Conservation (phyloP, 768 basidiomycete species). For the Cubamyces sp. region DNA sequence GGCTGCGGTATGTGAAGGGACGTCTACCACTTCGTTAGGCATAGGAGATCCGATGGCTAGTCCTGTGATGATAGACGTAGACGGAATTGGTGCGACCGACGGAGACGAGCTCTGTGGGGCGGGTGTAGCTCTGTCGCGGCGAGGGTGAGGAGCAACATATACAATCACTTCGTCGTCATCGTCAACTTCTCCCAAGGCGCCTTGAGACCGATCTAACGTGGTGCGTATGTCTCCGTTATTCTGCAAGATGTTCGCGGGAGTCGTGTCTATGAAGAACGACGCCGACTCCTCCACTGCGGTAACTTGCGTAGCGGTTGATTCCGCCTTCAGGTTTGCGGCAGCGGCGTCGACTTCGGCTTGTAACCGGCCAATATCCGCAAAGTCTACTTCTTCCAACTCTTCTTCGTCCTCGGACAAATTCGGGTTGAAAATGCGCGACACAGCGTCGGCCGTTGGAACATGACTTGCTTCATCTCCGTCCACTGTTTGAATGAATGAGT, state of each 20-base stretch:
- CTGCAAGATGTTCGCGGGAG: constrained; percentile 8
- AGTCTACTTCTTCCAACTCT: constrained; percentile 53
- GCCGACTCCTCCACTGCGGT: constrained; percentile 38
- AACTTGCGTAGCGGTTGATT: not conserved
- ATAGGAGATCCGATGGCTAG: not conserved
- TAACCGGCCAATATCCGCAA: constrained; percentile 59
- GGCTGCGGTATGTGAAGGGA: not conserved
- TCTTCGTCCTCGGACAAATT: constrained; percentile 20
- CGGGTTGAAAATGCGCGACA: constrained; percentile 63
- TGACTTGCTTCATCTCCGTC: constrained; percentile 53
- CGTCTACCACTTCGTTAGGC: not conserved
- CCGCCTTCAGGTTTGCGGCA: not conserved
- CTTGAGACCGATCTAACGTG: constrained; percentile 14
- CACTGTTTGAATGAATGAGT: constrained; percentile 34
- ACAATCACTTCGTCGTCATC: constrained; percentile 75
- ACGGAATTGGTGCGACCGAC: constrained; percentile 17
- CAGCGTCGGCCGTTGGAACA: constrained; percentile 71
- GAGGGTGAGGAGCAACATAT: constrained; percentile 77
- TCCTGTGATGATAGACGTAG: constrained; percentile 35
- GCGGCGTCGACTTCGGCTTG: constrained; percentile 45
- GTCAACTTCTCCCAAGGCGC: constrained; percentile 18
- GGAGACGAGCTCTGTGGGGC: constrained; percentile 16
- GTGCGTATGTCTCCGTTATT: not conserved
- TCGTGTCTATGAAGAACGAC: constrained; percentile 43
- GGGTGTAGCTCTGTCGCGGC: constrained; percentile 32